These are phyloP conservation scores for Pistacia vera DNA, from an alignment of 345 rosid genomes.

Conservation along the genomic window DNA sequence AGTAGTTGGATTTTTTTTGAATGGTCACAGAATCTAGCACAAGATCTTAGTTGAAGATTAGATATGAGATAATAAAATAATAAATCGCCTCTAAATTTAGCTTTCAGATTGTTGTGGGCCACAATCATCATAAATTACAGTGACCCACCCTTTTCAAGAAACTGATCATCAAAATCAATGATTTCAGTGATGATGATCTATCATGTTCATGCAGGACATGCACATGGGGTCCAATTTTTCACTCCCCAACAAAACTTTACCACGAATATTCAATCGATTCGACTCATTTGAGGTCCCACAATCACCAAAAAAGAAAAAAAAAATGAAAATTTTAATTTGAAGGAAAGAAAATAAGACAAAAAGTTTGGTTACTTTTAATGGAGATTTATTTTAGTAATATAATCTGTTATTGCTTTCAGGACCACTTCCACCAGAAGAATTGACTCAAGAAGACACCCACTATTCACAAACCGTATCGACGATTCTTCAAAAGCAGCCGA, in stretches of 20 bases:
- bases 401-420: constrained; percentile 22
- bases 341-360: too few relatives aligned
- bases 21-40: neutral
- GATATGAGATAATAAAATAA: neutral
- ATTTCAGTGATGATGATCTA: neutral
- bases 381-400: too few relatives aligned
- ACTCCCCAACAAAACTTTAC: neutral
- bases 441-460: constrained; percentile 66
- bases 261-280: neutral
- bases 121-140: neutral
- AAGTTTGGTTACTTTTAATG: too few relatives aligned
- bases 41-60: neutral
- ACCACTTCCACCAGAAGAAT: constrained; percentile 43
- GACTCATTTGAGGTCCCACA: constrained; percentile 4
- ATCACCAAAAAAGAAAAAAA: too few relatives aligned
- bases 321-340: too few relatives aligned
- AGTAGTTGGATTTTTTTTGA: neutral
- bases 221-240: constrained; percentile 6
- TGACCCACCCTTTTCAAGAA: neutral
- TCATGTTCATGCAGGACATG: constrained; percentile 12
- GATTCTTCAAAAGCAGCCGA: constrained; percentile 66
- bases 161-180: neutral
- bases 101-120: neutral
- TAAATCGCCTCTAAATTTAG: neutral
- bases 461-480: constrained; percentile 92